Conservation (phyloP, 768 basidiomycete species). For the Leccinum pellstonianum region DNA sequence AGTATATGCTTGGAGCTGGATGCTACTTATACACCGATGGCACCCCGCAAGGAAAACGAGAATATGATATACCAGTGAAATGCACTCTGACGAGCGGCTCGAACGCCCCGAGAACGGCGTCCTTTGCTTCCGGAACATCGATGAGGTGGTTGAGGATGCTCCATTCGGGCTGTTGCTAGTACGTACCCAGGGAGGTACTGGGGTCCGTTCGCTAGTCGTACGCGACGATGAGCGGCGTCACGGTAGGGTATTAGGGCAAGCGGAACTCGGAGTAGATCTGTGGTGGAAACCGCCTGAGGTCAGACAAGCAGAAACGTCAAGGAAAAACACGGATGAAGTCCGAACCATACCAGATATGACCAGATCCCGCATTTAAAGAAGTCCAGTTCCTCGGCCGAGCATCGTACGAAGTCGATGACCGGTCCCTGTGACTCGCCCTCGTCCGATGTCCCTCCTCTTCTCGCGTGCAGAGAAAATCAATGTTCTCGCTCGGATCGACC, state of each 20-base stretch:
- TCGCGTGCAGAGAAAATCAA: conserved; percentile 63
- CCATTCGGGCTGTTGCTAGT: too few species aligned
- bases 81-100: conserved; percentile 50
- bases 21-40: not conserved
- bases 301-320: too few species aligned
- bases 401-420: conserved; percentile 33
- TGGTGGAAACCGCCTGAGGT: not conserved
- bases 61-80: conserved; percentile 47
- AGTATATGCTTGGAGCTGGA: not conserved
- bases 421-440: conserved; percentile 17
- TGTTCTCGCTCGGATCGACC: conserved; percentile 71
- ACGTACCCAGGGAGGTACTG: not conserved
- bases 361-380: conserved; percentile 58
- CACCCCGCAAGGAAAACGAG: not conserved
- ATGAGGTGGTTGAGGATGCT: not conserved
- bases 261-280: conserved; percentile 12
- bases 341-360: conserved; percentile 58
- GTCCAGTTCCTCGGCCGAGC: conserved; percentile 54
- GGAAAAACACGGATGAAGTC: too few species aligned
- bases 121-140: conserved; percentile 1
- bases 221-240: conserved; percentile 6
- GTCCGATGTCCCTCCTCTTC: not conserved
- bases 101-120: conserved; percentile 17
- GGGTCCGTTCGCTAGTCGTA: conserved; percentile 4
- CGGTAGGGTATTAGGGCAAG: not conserved